These are phyloP conservation scores for Fusarium metavorans DNA, from an alignment of 2,329 filamentous ascomycete genomes.

Conservation along the genomic window DNA sequence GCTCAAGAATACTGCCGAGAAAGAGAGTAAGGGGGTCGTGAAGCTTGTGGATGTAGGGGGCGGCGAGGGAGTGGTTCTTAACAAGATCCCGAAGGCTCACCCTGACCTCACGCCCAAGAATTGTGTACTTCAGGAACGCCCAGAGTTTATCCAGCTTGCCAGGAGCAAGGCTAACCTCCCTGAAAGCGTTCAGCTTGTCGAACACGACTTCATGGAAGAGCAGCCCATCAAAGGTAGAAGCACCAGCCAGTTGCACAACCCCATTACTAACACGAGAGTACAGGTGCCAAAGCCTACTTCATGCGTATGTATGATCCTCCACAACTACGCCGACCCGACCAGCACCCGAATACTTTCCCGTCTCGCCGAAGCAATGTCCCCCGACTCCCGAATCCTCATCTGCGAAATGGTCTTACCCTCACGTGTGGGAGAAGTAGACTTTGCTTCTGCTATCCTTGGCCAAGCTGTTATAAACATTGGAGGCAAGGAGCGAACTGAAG, in stretches of 20 bases:
- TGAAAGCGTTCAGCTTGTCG: constrained; percentile 27
- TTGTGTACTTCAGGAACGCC: constrained; percentile 44
- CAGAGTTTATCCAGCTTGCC: constrained; percentile 44
- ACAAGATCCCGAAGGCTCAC: constrained; percentile 48
- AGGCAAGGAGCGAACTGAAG: constrained; percentile 49
- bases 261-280: neutral
- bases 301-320: constrained; percentile 51
- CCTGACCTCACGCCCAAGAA: constrained; percentile 37
- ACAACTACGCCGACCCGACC: constrained; percentile 47
- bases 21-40: constrained; percentile 29
- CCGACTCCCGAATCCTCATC: constrained; percentile 45
- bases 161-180: constrained; percentile 34
- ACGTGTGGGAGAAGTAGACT: constrained; percentile 46
- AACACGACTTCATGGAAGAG: constrained; percentile 47
- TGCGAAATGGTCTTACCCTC: constrained; percentile 50
- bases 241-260: neutral
- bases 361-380: constrained; percentile 45
- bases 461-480: constrained; percentile 51
- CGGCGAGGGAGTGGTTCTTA: constrained; percentile 45
- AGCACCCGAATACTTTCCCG: constrained; percentile 45
- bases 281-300: constrained; percentile 51
- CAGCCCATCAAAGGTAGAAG: constrained; percentile 47
- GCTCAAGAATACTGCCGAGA: constrained; percentile 38
- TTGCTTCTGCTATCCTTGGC: constrained; percentile 47
- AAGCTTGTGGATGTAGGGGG: constrained; percentile 50